Percentiles rank a stretch among this genome's conserved stretches.
These are phyloP conservation scores for Gracilariopsis chorda DNA, from an alignment of 23 red algal genomes.

Conservation along the genomic window DNA sequence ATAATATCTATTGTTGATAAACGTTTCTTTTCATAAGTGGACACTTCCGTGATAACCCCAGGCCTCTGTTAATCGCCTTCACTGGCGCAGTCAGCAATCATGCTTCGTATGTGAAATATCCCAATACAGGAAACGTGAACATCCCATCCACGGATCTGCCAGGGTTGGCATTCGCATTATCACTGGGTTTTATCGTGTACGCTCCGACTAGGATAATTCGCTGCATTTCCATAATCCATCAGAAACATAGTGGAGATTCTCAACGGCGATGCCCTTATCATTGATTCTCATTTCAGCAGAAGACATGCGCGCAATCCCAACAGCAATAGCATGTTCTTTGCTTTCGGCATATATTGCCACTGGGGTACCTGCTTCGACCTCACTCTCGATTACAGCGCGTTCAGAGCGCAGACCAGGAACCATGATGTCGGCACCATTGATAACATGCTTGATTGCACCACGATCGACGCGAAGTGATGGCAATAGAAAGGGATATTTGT, in stretches of 20 bases:
- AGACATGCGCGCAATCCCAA: constrained; percentile 71
- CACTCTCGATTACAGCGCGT: constrained; percentile 65
- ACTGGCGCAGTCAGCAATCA: no score
- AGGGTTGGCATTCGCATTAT: no score
- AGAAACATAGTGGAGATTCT: constrained; percentile 83
- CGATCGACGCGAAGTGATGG: constrained; percentile 89
- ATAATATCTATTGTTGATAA: no score
- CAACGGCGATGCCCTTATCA: constrained; percentile 91
- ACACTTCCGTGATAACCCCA: no score
- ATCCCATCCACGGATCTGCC: no score
- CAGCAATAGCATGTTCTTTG: constrained; percentile 84
- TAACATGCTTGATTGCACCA: constrained; percentile 90
- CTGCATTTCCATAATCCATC: constrained; percentile 84
- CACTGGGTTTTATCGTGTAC: no score
- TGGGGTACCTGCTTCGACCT: constrained; percentile 19
- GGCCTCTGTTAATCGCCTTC: no score
- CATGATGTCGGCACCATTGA: constrained; percentile 96
- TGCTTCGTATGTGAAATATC: no score
- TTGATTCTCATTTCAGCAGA: constrained; percentile 47
- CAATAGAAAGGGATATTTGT: constrained; percentile 78
- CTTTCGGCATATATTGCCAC: constrained; percentile 81
- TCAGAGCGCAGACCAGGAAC: constrained; percentile 84
- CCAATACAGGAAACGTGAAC: no score
- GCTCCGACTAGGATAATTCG: neutral
- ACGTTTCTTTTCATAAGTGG: no score